These are phyloP conservation scores for Aspergillus sp. DNA, from an alignment of 2,329 filamentous ascomycete species.

Conservation along the genomic window DNA sequence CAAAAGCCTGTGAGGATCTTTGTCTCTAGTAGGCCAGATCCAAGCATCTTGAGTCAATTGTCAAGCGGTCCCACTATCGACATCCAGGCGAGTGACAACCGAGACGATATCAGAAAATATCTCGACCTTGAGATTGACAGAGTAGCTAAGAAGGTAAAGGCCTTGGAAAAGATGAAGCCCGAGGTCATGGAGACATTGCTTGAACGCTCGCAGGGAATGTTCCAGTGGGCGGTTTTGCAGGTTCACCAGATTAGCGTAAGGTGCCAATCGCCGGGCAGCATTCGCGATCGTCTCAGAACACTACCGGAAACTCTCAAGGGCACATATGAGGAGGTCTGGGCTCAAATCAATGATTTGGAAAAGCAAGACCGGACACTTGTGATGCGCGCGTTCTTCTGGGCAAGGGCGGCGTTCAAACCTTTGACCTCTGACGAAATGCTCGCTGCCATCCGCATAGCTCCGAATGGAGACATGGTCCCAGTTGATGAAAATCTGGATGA, in stretches of 20 bases:
- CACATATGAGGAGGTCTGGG: slow-evolving; percentile 13
- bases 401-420: slow-evolving; percentile 5
- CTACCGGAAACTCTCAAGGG: slow-evolving; percentile 14
- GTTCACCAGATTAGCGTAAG: slow-evolving; percentile 10
- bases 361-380: slow-evolving; percentile 6
- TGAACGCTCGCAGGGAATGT: slow-evolving; percentile 14
- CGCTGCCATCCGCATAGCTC: slow-evolving; percentile 8
- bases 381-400: slow-evolving; percentile 13
- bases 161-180: neutral
- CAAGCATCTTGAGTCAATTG: slow-evolving; percentile 26
- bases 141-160: neutral
- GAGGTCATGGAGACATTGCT: slow-evolving; percentile 1
- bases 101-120: slow-evolving; percentile 16
- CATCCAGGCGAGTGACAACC: slow-evolving; percentile 30
- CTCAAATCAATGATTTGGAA: slow-evolving; percentile 5
- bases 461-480: neutral
- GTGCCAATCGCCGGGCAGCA: slow-evolving; percentile 3
- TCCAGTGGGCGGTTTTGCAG: slow-evolving; percentile 20
- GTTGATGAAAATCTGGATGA: slow-evolving; percentile 4
- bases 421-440: slow-evolving; percentile 4
- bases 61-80: slow-evolving; percentile 52
- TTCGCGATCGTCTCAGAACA: slow-evolving; percentile 8
- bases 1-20: slow-evolving; percentile 33
- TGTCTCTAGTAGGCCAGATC: slow-evolving; percentile 33
- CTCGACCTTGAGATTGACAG: neutral